Evolutionary conservation across 2,329 filamentous ascomycete genomes (phyloP), one percentile per base, ranked within the genome.

Genomic region (Rhynchosporium agropyri): DNA sequence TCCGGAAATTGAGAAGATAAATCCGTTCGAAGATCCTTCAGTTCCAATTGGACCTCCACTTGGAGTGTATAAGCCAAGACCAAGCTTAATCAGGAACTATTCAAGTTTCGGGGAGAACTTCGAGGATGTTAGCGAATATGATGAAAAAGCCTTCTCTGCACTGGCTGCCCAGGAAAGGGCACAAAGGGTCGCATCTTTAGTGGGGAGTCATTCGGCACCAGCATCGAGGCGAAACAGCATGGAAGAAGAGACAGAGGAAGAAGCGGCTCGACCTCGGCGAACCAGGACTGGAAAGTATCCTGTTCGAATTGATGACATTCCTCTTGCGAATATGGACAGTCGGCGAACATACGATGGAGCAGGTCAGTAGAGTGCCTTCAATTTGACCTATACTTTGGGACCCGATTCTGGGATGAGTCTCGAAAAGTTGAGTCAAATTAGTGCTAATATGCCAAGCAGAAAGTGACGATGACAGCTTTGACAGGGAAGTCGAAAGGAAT

Each of bases 221-320:
- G 64, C 68, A n/a, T 74, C 73, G 1, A 68, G 72, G 57, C 68
- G 71, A 33, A 68, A 60, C 15, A 74, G 73, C 57, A 31, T 74
- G 12, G 70, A 73, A 15, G 67, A 70, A 3, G 69, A 71, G 5
- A 64, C 60, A 4, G 69, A 72, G 15, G 69, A 72, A 4, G 45
- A 49, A 20, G 42, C 58, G 12, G 51, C 59, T 45, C 57, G 49
- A 6, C 60, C 42, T 42, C 20, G 58, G 38, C 55, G 61, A 15
- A 58, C n/a, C 2, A 62, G 60, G 20, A 56, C 51, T 12, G 45
- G 50, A 15, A 54, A 61, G 7, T 67, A 68, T 36, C 71, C 72
- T 1, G 68, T 74, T 31, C 69, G 69, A 29, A 63, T 74, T 36
- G 72, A 74, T 43, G 71, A 74, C 60, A 74, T 75, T 51, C 72